phyloP scores from a whole-genome alignment of 2,329 filamentous ascomycete genomes.

The Cladosporium sp. region DNA sequence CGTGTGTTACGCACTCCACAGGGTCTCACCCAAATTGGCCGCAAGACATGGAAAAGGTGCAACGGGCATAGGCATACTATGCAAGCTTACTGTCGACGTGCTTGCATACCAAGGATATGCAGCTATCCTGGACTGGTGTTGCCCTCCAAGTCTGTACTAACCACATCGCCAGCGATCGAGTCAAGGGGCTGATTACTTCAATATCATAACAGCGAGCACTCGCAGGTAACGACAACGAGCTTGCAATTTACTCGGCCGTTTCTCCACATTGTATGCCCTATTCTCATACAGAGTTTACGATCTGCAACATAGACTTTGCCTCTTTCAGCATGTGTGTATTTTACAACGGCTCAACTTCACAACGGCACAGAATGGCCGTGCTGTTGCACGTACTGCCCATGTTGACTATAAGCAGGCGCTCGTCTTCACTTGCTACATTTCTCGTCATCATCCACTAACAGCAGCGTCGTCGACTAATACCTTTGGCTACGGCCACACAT shows the following conservation, averaged over 20 bases:
- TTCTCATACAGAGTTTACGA: neutral
- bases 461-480: neutral
- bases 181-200: neutral
- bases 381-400: neutral
- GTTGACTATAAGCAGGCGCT: slow-evolving; percentile 1
- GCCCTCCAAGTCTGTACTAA: neutral
- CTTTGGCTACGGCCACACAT: slow-evolving; percentile 10
- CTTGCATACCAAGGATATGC: neutral
- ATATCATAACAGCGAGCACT: neutral
- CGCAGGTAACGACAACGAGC: neutral
- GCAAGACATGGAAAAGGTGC: too few species aligned
- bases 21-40: too few species aligned
- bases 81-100: too few species aligned
- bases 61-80: too few species aligned
- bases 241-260: neutral
- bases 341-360: slow-evolving; percentile 5
- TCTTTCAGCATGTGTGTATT: neutral
- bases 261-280: slow-evolving; percentile 1
- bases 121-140: neutral
- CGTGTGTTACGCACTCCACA: neutral
- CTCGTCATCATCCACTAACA: neutral
- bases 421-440: neutral
- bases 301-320: neutral
- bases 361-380: slow-evolving; percentile 6
- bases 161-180: too few species aligned